Evolutionary conservation across 2,329 filamentous ascomycete genomes (phyloP).

Genomic region (Septoria petroselini): DNA sequence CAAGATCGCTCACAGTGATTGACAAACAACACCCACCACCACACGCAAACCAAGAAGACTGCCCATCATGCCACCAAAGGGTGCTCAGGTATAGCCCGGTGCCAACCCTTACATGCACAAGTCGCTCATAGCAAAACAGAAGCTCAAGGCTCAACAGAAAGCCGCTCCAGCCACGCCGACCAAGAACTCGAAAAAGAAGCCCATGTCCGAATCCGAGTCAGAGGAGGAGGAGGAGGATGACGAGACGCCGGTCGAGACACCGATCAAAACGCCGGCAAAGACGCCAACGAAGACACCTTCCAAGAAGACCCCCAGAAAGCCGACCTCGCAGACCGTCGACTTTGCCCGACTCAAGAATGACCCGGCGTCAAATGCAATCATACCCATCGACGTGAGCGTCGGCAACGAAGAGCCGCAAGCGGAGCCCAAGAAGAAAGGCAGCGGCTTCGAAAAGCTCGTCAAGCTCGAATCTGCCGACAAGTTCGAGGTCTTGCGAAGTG

Average conservation of each 20-base stretch:
- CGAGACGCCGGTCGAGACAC: slow-evolving; percentile 13
- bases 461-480: slow-evolving; percentile 34
- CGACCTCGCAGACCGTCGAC: slow-evolving; percentile 1
- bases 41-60: not conserved
- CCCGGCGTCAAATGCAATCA: slow-evolving; percentile 12
- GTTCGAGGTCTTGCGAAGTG: slow-evolving; percentile 37
- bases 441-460: slow-evolving; percentile 31
- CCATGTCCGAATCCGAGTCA: not conserved
- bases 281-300: slow-evolving; percentile 21
- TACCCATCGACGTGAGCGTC: slow-evolving; percentile 30
- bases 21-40: no score
- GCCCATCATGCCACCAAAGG: slow-evolving; percentile 32
- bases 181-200: slow-evolving; percentile 1
- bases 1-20: no score
- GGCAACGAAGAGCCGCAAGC: slow-evolving; percentile 27
- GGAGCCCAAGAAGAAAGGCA: slow-evolving; percentile 22
- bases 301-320: slow-evolving; percentile 7
- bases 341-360: slow-evolving; percentile 23
- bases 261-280: slow-evolving; percentile 17
- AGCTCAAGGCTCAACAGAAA: slow-evolving; percentile 14
- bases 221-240: slow-evolving; percentile 20
- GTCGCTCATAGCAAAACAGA: not conserved
- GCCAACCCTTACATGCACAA: not conserved
- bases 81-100: slow-evolving; percentile 18
- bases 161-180: not conserved